phyloP scores from a whole-genome alignment of 1,139 yeast species.

The Geotrichum histeridarum region DNA sequence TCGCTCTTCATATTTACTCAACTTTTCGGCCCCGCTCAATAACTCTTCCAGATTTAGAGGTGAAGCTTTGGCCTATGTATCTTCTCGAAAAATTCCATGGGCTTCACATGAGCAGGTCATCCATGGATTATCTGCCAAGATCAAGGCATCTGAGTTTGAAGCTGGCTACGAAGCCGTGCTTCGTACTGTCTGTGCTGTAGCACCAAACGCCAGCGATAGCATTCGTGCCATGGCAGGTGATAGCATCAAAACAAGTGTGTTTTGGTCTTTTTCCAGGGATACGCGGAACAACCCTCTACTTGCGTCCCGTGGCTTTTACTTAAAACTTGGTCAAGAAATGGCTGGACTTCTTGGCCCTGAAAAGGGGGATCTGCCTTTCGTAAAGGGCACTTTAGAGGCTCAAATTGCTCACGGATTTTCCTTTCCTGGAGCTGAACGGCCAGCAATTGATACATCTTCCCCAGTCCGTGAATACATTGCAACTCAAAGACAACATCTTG shows the following conservation, averaged over 20 bases:
- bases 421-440: neutral
- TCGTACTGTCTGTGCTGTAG: conserved; percentile 52
- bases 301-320: conserved; percentile 48
- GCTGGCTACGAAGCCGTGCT: conserved; percentile 59
- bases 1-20: conserved; percentile 55
- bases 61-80: conserved; percentile 52
- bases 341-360: conserved; percentile 40
- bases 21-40: conserved; percentile 57
- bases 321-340: conserved; percentile 55
- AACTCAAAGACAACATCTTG: conserved; percentile 3
- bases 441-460: neutral
- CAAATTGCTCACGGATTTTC: conserved; percentile 28
- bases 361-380: conserved; percentile 34
- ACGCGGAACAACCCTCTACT: conserved; percentile 33
- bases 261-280: conserved; percentile 33
- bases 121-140: conserved; percentile 54
- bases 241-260: conserved; percentile 36
- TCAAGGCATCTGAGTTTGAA: conserved; percentile 43
- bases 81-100: conserved; percentile 66
- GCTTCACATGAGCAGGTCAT: conserved; percentile 55
- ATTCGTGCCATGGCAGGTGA: conserved; percentile 39
- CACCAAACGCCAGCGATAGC: conserved; percentile 30
- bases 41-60: conserved; percentile 50
- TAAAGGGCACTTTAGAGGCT: conserved; percentile 33
- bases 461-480: conserved; percentile 10